Percentiles rank a stretch among this genome's conserved stretches.
Conservation (phyloP, 257 asterid species). For the Solanum phureja region DNA sequence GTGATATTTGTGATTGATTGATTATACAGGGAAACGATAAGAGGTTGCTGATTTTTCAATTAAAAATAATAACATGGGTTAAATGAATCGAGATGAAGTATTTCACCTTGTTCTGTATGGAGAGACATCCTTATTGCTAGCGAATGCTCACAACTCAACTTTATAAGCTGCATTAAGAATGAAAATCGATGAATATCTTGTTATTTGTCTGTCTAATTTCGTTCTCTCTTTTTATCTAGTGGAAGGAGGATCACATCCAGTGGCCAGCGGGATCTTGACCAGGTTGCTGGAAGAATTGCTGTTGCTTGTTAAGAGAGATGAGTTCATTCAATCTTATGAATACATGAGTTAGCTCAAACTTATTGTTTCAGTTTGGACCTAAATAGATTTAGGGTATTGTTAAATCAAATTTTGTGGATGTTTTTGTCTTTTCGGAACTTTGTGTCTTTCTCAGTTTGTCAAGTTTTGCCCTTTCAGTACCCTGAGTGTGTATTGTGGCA, state of each 20-base stretch:
- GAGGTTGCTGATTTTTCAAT: not conserved
- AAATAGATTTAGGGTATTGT: not conserved
- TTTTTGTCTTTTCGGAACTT: not conserved
- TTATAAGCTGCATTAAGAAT: not conserved
- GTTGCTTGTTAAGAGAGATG: not conserved
- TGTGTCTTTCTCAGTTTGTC: not conserved
- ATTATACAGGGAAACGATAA: not conserved
- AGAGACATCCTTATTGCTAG: not conserved
- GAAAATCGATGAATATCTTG: not conserved
- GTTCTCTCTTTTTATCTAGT: slow-evolving; percentile 20
- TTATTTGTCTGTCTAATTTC: not conserved
- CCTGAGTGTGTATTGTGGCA: not conserved
- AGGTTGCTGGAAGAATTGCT: not conserved
- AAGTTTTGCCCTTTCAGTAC: not conserved
- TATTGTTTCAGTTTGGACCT: not conserved
- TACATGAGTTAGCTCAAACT: not conserved
- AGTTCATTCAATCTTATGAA: not conserved
- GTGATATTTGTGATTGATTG: not conserved
- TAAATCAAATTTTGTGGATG: not conserved
- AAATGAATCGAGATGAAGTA: not conserved
- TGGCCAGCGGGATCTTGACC: slow-evolving; percentile 64
- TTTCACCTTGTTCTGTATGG: not conserved
- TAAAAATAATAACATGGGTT: not conserved
- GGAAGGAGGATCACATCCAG: slow-evolving; percentile 78
- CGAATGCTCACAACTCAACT: not conserved